phyloP scores from a whole-genome alignment of 192 early-diverging fungal species.

The Linnemannia exigua region DNA sequence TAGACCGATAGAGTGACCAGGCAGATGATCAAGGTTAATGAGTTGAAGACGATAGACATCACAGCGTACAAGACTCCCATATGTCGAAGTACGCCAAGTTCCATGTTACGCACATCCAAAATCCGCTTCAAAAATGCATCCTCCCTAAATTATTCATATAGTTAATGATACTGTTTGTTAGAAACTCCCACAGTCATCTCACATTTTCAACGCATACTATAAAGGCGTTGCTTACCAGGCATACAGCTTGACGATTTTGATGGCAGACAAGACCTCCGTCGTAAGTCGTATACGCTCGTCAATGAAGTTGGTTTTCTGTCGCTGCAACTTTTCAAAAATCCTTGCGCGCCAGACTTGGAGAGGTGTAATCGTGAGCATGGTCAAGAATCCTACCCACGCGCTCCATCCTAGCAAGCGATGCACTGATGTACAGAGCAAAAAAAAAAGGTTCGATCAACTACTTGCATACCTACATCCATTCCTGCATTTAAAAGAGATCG shows the following conservation, averaged over 20 bases:
- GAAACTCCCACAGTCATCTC: not conserved
- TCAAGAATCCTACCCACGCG: slow-evolving; percentile 17
- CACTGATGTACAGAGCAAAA: not conserved
- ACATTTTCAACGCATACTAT: too few species aligned
- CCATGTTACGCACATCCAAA: slow-evolving; percentile 11
- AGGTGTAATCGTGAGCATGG: slow-evolving; percentile 28
- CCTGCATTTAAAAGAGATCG: too few species aligned
- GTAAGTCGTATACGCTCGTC: slow-evolving; percentile 53
- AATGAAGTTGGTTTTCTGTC: slow-evolving; percentile 31
- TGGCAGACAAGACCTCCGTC: slow-evolving; percentile 52
- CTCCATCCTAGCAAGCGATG: slow-evolving; percentile 49
- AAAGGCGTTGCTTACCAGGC: slow-evolving; percentile 17
- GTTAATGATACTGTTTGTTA: not conserved
- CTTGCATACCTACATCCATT: too few species aligned
- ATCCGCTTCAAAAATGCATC: slow-evolving; percentile 29
- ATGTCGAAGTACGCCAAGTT: not conserved
- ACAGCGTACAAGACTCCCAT: slow-evolving; percentile 1
- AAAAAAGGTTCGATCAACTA: not conserved
- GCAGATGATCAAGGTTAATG: slow-evolving; percentile 19
- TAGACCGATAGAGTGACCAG: slow-evolving; percentile 23
- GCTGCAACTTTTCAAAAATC: slow-evolving; percentile 29
- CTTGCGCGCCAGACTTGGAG: slow-evolving; percentile 39
- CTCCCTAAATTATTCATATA: not conserved
- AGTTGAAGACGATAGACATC: slow-evolving; percentile 24
- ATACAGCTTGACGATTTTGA: slow-evolving; percentile 61